These are phyloP conservation scores for Hansenula lynferdii DNA, from an alignment of 1,139 yeast genomes.

Conservation along the genomic window DNA sequence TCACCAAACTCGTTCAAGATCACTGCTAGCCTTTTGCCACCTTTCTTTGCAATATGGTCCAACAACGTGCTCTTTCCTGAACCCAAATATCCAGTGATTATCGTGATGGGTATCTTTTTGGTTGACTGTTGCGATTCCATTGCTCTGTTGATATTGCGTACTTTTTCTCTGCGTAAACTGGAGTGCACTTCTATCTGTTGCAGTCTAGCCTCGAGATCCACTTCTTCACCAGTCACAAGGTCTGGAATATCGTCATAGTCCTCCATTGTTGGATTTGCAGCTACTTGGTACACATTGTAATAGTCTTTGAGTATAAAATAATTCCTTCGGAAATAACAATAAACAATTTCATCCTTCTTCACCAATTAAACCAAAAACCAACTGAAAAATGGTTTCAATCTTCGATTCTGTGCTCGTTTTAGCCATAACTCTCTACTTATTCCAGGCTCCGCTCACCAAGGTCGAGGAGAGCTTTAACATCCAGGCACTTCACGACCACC, in stretches of 20 bases:
- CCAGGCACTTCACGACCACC: constrained; percentile 84
- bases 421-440: constrained; percentile 39
- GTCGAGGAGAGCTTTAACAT: constrained; percentile 93
- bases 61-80: constrained; percentile 90
- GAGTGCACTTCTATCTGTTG: constrained; percentile 12
- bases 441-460: constrained; percentile 75
- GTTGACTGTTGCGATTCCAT: constrained; percentile 10
- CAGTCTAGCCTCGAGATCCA: constrained; percentile 14
- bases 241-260: constrained; percentile 20
- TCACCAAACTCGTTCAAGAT: constrained; percentile 90
- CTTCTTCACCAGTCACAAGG: constrained; percentile 22
- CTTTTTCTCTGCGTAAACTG: constrained; percentile 13
- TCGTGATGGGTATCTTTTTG: constrained; percentile 78
- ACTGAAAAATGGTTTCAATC: constrained; percentile 9
- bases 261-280: no score
- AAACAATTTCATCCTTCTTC: not conserved
- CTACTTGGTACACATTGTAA: no score
- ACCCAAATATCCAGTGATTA: constrained; percentile 92
- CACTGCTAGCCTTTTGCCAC: constrained; percentile 75
- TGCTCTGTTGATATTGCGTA: constrained; percentile 11
- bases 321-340: not conserved
- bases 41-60: constrained; percentile 64
- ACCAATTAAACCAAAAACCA: not conserved
- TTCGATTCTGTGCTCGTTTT: constrained; percentile 22
- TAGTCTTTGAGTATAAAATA: no score